Evolutionary conservation across 164 flowering plant genomes (phyloP), one percentile per base, ranked within the genome.

Genomic region (Stephania cephalantha): DNA sequence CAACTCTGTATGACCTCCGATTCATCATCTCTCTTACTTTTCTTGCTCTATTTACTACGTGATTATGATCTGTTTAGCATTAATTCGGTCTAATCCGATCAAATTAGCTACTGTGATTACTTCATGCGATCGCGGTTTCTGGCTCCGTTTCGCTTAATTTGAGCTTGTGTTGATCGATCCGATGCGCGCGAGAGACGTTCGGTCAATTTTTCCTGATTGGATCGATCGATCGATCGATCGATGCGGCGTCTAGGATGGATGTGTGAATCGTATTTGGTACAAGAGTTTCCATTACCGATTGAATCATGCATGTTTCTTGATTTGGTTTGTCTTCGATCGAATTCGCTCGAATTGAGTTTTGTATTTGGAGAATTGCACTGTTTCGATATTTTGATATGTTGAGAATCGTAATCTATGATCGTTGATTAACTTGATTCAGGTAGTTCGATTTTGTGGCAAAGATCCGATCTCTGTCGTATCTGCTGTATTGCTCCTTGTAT

Each of bases 1-100:
- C 18, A 75, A 78, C 69, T 87, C 91, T 67, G 98, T 94, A 86
- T n/a, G 87, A 25, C 25, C 25, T 25, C 25, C 25, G 25, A 25
- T 25, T 67, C 73, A 48, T 48, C 1, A 48, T 48, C 53, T 48
- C 53, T 48, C 12, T 9, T 6, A 48, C 53, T 48, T 48, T 12
- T 48, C 53, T 2, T 48, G 53, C 12, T 6, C 50, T 46, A 46
- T 46, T 53, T 9, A 9, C 15, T 3, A 0, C 15, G 61, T 58
- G 6, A 18, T 58, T 58, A 58, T 58, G 20, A n/a, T 17, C 0
- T 58, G 18, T 1, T 58, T 58, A 15, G 6, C 5, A 5, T 58
- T 58, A 50, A 58, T 58, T 58, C 20, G 64, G 0, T 58, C 18
- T 18, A 12, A 58, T 58, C 18, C 17, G 64, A 58, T 58, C 20